Base-by-base conservation (phyloP, 2,329 filamentous ascomycete genomes). In the Botryotinia narcissicola region DNA sequence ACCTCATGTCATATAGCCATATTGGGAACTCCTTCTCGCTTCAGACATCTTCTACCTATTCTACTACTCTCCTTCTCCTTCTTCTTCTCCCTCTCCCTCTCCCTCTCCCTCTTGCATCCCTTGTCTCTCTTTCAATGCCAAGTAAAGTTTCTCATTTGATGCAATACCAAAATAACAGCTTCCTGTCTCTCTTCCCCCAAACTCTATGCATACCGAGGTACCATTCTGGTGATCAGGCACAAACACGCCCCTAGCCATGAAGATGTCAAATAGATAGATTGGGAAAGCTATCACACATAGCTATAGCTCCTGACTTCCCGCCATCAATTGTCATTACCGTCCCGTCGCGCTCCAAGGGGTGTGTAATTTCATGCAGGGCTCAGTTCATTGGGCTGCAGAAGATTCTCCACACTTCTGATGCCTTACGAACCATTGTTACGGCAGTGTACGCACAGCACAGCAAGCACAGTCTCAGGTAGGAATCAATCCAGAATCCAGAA, bases 331-430 rank as follows among this genome's bases (percentile, higher is more conserved):
- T 44, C 37, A 44, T 29, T 6, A 29, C 25, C 22, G 37, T 29
- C n/a, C 51, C 25, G 61, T 29, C n/a, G 40, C 25, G 9, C 37
- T 63, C 61, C 5, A 63, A 63, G 25, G 37, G 37, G 37, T 16
- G 25, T 35, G 32, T 14, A 29, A 40, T 29, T 42, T 42, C 61
- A 63, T 63, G n/a, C 61, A 63, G 61, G 61, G 61, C 61, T 63
- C 37, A 29, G 61, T 63, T 63, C 61, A 42, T 63, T 63, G 61
- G 61, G 61, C 60, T 63, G 60, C 60, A 44, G 60, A 42, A 9
- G 14, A 29, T 57, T 18, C 60, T 37, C 60, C 60, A 63, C 60
- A 44, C 20, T 62, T 42, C 37, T 63, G 60, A 63, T 63, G 37
- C 60, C 60, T 63, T 63, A 63, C 37, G 37, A 40, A 7, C 60